Evolutionary conservation across 495 filamentous ascomycete species (phyloP).

Genomic region (Recurvomyces mirabilis): DNA sequence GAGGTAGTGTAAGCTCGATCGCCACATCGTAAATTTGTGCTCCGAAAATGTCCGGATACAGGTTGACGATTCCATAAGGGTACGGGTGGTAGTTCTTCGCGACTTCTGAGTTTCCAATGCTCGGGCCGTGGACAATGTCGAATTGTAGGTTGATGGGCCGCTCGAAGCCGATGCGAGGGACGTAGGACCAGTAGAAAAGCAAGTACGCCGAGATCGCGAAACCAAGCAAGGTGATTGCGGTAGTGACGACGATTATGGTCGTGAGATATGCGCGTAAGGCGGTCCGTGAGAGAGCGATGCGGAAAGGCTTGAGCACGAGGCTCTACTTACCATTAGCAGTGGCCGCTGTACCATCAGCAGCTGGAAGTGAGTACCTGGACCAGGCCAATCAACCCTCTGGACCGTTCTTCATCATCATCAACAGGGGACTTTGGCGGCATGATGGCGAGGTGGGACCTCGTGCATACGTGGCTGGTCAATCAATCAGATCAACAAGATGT

Average conservation of each 20-base stretch:
- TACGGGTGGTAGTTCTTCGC: constrained; percentile 24
- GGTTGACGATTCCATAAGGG: constrained; percentile 42
- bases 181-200: constrained; percentile 69
- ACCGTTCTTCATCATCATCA: too few relatives aligned
- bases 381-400: too few relatives aligned
- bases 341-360: not conserved
- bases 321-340: constrained; percentile 20
- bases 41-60: constrained; percentile 36
- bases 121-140: constrained; percentile 41
- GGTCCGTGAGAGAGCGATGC: constrained; percentile 49
- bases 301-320: constrained; percentile 35
- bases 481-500: too few relatives aligned
- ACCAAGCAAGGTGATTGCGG: constrained; percentile 47
- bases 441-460: too few relatives aligned
- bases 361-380: too few relatives aligned
- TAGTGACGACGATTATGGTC: constrained; percentile 49
- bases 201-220: constrained; percentile 58
- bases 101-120: constrained; percentile 1
- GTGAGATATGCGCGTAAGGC: constrained; percentile 63
- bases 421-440: too few relatives aligned
- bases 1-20: constrained; percentile 48
- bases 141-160: constrained; percentile 72
- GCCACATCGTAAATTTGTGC: constrained; percentile 53
- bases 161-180: constrained; percentile 57
- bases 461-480: too few relatives aligned